phyloP scores from a whole-genome alignment of 345 rosid species.

The Euphorbia peplus region DNA sequence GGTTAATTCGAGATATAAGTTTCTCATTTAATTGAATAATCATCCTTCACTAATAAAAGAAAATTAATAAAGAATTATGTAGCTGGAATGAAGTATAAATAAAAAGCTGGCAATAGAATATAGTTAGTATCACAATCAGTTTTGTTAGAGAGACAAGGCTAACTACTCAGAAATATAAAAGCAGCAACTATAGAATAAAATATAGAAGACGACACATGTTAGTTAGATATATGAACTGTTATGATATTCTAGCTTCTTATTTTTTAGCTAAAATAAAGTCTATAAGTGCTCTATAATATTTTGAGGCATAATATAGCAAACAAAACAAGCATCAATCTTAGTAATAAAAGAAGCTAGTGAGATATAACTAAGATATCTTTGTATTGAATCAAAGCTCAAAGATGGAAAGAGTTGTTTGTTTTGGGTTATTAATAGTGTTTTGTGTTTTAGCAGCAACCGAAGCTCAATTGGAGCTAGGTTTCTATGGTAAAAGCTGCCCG shows the following conservation, averaged over 20 bases:
- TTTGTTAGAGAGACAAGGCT: background rate
- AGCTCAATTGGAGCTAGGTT: conserved; percentile 55
- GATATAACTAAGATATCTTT: too few species aligned
- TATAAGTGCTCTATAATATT: conserved; percentile 5
- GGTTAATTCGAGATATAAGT: too few species aligned
- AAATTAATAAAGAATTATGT: too few species aligned
- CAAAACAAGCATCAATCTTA: too few species aligned
- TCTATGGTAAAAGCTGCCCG: conserved; percentile 62
- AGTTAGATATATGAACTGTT: conserved; percentile 32
- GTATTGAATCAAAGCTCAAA: conserved; percentile 14
- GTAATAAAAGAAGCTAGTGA: too few species aligned
- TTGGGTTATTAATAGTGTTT: conserved; percentile 16
- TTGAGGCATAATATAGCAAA: background rate
- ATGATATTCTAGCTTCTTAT: conserved; percentile 1
- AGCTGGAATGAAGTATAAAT: too few species aligned
- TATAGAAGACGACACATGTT: conserved; percentile 27
- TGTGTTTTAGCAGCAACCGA: conserved; percentile 35
- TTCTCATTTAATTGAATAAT: too few species aligned
- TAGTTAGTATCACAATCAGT: background rate
- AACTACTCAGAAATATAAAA: background rate
- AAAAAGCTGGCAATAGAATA: background rate
- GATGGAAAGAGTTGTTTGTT: conserved; percentile 23
- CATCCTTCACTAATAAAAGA: too few species aligned
- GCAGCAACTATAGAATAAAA: background rate
- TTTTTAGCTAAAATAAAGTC: conserved; percentile 10